Conservation (phyloP, 2,329 filamentous ascomycete genomes). For the Botrytis hyacinthi region DNA sequence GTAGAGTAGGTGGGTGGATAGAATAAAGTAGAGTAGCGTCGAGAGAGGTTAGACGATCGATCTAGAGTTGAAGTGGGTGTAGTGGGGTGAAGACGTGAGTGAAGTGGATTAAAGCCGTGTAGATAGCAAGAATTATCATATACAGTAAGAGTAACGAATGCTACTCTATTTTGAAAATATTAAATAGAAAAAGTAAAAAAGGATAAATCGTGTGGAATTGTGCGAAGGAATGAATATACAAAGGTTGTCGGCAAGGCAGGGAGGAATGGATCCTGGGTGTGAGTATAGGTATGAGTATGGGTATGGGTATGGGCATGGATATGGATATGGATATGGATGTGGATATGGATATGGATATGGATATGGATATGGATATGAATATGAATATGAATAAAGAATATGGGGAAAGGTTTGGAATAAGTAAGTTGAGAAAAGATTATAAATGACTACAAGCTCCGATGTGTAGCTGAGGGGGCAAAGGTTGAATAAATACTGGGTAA, state of each 20-base stretch:
- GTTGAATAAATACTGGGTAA: background rate
- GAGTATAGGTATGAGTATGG: too few species aligned
- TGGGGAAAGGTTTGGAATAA: background rate
- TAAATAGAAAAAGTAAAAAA: background rate
- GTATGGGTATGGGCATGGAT: too few species aligned
- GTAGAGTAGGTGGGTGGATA: background rate
- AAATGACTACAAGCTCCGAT: background rate
- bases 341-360: background rate
- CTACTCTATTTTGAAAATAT: background rate
- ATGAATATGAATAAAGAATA: background rate
- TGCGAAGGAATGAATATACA: background rate
- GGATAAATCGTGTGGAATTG: background rate
- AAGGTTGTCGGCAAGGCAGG: background rate
- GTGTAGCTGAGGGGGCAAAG: background rate
- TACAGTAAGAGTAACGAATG: background rate
- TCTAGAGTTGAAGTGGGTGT: background rate
- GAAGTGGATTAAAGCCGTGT: background rate
- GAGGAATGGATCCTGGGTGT: too few species aligned
- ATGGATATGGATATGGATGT: background rate
- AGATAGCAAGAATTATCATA: background rate
- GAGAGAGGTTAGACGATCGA: background rate
- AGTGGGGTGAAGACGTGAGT: background rate
- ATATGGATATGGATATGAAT: background rate
- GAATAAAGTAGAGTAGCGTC: background rate
- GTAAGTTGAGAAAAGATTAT: background rate